phyloP scores from a whole-genome alignment of 148 eudicot genomes.

The Dianthus caryophyllus region DNA sequence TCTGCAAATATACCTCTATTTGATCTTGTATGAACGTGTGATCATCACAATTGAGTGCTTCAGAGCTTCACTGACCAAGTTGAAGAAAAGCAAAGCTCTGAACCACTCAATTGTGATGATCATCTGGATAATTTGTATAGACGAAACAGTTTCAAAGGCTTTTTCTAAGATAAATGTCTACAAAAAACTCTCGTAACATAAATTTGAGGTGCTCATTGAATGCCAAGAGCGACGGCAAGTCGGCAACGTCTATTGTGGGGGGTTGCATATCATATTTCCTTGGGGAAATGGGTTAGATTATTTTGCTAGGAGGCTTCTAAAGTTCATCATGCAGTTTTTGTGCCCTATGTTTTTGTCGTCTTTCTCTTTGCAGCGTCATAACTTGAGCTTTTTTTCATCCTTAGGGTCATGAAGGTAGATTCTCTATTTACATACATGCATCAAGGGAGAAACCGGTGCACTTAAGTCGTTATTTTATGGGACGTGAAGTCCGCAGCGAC shows the following conservation, averaged over 20 bases:
- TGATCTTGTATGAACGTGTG: no score
- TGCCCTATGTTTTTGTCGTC: neutral
- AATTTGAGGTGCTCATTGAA: neutral
- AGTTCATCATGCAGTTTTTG: slow-evolving; percentile 2
- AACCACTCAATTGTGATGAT: no score
- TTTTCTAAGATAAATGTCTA: neutral
- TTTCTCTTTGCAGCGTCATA: neutral
- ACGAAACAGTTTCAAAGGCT: neutral
- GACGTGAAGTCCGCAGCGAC: slow-evolving; percentile 48
- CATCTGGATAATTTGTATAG: no score
- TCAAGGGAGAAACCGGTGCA: slow-evolving; percentile 45
- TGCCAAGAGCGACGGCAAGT: neutral
- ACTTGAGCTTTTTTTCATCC: slow-evolving; percentile 2
- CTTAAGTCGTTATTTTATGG: slow-evolving; percentile 45
- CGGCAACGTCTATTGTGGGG: neutral
- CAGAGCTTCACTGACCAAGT: no score
- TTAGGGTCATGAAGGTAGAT: slow-evolving; percentile 63
- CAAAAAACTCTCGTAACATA: neutral
- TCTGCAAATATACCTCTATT: no score
- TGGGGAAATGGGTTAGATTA: neutral
- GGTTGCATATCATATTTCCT: neutral
- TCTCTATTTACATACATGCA: slow-evolving; percentile 53
- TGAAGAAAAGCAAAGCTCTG: no score
- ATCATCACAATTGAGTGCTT: no score
- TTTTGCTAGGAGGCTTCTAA: neutral